phyloP scores from a whole-genome alignment of 768 basidiomycete genomes.

The Hygrophorus pudorinus region DNA sequence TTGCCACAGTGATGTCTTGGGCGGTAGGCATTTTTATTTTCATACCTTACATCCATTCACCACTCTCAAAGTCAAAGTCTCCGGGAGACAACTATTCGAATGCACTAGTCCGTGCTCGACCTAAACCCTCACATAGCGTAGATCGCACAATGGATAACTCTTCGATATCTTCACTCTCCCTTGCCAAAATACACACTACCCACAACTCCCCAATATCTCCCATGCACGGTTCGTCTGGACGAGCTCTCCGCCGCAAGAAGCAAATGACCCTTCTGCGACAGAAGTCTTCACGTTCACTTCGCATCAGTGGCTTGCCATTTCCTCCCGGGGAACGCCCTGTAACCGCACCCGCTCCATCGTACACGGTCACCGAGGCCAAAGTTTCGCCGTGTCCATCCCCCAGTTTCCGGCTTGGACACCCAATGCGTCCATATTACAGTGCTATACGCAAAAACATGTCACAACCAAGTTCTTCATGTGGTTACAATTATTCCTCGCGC shows the following conservation, averaged over 20 bases:
- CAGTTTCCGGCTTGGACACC: constrained; percentile 36
- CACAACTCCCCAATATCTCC: background rate
- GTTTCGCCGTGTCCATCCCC: constrained; percentile 4
- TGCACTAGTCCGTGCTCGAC: background rate
- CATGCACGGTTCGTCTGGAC: constrained; percentile 3
- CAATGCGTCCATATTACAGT: constrained; percentile 43
- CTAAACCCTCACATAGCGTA: too few species aligned
- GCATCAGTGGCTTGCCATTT: constrained; percentile 10
- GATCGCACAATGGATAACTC: too few species aligned
- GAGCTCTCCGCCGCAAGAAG: constrained; percentile 30
- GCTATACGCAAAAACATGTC: constrained; percentile 39
- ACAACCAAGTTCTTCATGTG: constrained; percentile 26
- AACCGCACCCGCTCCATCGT: constrained; percentile 7
- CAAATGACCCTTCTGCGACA: constrained; percentile 22
- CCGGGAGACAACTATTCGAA: background rate
- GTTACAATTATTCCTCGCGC: constrained; percentile 17
- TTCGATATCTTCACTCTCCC: background rate
- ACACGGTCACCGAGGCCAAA: constrained; percentile 16
- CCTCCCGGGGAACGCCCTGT: background rate
- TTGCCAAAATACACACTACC: background rate
- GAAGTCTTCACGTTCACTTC: constrained; percentile 14
- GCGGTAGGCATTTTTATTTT: too few species aligned
- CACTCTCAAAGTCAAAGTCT: background rate
- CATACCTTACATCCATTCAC: background rate
- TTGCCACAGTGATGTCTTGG: too few species aligned